These are phyloP conservation scores for Saccharomyces hybrid DNA, from an alignment of 1,139 yeast species.

Conservation along the genomic window DNA sequence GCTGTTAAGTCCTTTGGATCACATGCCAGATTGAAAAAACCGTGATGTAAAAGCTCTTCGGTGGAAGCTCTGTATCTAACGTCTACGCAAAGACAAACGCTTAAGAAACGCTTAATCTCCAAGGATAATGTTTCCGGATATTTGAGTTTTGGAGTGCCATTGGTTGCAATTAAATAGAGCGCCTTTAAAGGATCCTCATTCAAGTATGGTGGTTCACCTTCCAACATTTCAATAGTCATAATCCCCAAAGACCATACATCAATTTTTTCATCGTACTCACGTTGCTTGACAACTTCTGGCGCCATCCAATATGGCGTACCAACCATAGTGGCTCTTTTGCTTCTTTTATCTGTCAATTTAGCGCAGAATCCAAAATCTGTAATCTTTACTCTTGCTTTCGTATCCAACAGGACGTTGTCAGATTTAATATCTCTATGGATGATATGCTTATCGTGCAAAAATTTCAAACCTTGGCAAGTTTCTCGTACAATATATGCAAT, in stretches of 20 bases:
- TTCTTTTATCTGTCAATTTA: constrained; percentile 82
- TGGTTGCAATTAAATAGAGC: constrained; percentile 83
- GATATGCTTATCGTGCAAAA: constrained; percentile 81
- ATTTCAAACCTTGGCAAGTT: constrained; percentile 85
- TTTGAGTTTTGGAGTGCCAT: constrained; percentile 92
- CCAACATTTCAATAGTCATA: constrained; percentile 98
- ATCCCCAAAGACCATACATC: constrained; percentile 98
- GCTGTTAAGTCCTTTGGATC: constrained; percentile 58
- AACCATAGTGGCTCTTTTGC: constrained; percentile 95
- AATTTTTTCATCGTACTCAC: constrained; percentile 92
- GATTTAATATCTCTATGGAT: constrained; percentile 95
- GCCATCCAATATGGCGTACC: constrained; percentile 99
- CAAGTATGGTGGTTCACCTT: constrained; percentile 94
- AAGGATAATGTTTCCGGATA: constrained; percentile 73
- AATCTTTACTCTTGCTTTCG: constrained; percentile 83
- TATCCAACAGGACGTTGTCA: constrained; percentile 83
- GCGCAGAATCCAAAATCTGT: constrained; percentile 99
- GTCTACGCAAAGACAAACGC: constrained; percentile 92
- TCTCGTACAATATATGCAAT: constrained; percentile 87
- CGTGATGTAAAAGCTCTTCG: constrained; percentile 75
- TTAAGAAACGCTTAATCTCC: constrained; percentile 76
- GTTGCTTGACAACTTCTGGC: constrained; percentile 94
- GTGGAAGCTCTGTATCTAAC: constrained; percentile 87
- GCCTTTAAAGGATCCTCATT: constrained; percentile 93
- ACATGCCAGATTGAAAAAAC: constrained; percentile 68